phyloP scores from a whole-genome alignment of 805 yeast genomes.

The Lipomyces kockii region DNA sequence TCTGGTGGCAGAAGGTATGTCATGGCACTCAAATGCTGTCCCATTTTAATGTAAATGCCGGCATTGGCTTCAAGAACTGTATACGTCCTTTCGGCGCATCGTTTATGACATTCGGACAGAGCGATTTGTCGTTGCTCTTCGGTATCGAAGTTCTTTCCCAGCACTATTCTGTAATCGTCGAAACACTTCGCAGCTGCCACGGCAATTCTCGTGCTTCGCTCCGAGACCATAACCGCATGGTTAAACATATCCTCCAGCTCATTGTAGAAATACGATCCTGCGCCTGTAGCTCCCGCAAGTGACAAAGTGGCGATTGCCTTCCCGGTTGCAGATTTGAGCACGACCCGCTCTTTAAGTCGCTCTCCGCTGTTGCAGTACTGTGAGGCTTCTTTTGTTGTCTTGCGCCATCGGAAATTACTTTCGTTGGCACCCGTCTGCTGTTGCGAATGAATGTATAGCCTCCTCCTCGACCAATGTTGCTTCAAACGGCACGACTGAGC shows the following conservation, averaged over 20 bases:
- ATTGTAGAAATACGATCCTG: slow-evolving; percentile 25
- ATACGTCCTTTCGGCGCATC: slow-evolving; percentile 79
- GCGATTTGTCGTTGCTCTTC: slow-evolving; percentile 57
- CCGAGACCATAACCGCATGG: slow-evolving; percentile 22
- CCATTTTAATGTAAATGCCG: slow-evolving; percentile 90
- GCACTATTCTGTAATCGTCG: slow-evolving; percentile 62
- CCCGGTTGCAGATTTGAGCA: slow-evolving; percentile 3
- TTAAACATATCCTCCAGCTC: slow-evolving; percentile 26
- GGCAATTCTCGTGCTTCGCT: slow-evolving; percentile 36
- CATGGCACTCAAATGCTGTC: slow-evolving; percentile 92
- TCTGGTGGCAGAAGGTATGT: slow-evolving; percentile 88
- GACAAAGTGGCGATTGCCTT: slow-evolving; percentile 17
- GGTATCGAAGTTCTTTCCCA: slow-evolving; percentile 52
- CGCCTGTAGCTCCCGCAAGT: slow-evolving; percentile 24
- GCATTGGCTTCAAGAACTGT: slow-evolving; percentile 83
- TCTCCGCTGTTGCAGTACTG: neutral
- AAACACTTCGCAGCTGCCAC: slow-evolving; percentile 75
- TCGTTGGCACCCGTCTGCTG: neutral
- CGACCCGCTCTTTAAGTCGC: neutral
- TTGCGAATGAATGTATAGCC: neutral
- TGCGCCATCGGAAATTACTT: neutral
- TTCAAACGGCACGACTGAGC: neutral
- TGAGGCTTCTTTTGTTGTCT: neutral
- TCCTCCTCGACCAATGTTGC: neutral
- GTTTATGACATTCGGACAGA: slow-evolving; percentile 66